phyloP scores from a whole-genome alignment of 2,329 filamentous ascomycete genomes.

The Phaeosphaeriaceae sp. region DNA sequence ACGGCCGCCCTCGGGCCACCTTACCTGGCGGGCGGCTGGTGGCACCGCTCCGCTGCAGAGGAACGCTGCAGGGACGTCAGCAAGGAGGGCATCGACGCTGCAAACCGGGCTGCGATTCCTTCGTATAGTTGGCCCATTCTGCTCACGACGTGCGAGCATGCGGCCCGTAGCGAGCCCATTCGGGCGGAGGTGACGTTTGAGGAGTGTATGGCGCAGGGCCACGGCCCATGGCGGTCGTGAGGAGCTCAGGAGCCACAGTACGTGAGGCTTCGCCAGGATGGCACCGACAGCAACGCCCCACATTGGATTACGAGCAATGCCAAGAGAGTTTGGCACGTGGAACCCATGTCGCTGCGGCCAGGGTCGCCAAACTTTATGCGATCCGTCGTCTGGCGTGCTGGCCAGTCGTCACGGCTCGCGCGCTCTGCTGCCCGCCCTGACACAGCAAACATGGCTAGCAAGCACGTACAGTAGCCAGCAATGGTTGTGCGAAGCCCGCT shows the following conservation, averaged over 20 bases:
- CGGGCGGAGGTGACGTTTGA: conserved; percentile 29
- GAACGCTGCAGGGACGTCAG: conserved; percentile 17
- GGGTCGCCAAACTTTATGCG: neutral
- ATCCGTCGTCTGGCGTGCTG: neutral
- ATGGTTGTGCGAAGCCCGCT: neutral
- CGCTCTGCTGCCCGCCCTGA: neutral
- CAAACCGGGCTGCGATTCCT: neutral
- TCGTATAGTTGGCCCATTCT: conserved; percentile 2
- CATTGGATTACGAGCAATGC: too few species aligned
- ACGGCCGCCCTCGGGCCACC: conserved; percentile 23
- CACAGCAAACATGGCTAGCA: neutral
- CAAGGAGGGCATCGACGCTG: neutral
- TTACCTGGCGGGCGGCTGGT: conserved; percentile 20
- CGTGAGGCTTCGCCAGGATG: too few species aligned
- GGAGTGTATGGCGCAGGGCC: conserved; percentile 18
- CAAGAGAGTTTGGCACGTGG: conserved; percentile 30
- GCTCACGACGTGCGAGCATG: conserved; percentile 4
- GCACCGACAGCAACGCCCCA: too few species aligned
- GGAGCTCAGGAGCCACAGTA: neutral
- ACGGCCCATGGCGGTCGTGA: neutral
- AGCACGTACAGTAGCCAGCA: neutral
- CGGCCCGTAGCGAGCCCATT: conserved; percentile 24
- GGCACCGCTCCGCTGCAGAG: conserved; percentile 18
- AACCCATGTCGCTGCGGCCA: conserved; percentile 17
- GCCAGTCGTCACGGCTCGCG: neutral